phyloP scores from a whole-genome alignment of 306 rosid genomes.

The Medicago arabica region DNA sequence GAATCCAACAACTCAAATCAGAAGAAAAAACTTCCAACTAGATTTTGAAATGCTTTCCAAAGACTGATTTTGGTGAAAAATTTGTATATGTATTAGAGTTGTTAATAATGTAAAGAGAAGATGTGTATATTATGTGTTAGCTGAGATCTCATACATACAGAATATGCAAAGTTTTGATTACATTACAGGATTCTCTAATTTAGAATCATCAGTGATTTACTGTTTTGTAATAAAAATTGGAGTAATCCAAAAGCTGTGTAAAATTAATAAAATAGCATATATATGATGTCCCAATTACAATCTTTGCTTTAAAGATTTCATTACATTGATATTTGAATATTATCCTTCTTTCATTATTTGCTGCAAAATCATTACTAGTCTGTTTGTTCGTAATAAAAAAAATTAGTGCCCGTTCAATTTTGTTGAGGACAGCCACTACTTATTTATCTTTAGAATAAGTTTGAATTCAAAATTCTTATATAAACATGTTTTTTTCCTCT shows the following conservation, averaged over 20 bases:
- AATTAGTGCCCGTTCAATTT: too few species aligned
- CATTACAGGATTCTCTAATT: slow-evolving; percentile 20
- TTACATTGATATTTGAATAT: too few species aligned
- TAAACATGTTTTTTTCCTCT: too few species aligned
- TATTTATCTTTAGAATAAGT: too few species aligned
- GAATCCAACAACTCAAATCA: slow-evolving; percentile 72
- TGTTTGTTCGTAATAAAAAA: too few species aligned
- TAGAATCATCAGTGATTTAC: neutral
- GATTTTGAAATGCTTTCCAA: slow-evolving; percentile 40
- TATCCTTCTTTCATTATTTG: too few species aligned
- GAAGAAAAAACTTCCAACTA: slow-evolving; percentile 55
- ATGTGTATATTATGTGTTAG: slow-evolving; percentile 31
- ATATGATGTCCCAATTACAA: too few species aligned
- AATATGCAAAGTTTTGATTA: slow-evolving; percentile 32
- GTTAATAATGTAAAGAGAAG: slow-evolving; percentile 33
- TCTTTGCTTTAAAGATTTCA: too few species aligned
- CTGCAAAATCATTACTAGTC: too few species aligned
- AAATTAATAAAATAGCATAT: neutral
- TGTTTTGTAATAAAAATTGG: slow-evolving; percentile 24
- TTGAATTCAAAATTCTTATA: too few species aligned
- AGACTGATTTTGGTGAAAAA: slow-evolving; percentile 37
- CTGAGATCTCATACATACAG: slow-evolving; percentile 30
- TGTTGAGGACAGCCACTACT: too few species aligned
- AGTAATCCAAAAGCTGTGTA: slow-evolving; percentile 9
- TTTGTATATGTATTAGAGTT: slow-evolving; percentile 52